These are phyloP conservation scores for Penicillium sp. DNA, from an alignment of 2,329 filamentous ascomycete genomes.

Conservation along the genomic window DNA sequence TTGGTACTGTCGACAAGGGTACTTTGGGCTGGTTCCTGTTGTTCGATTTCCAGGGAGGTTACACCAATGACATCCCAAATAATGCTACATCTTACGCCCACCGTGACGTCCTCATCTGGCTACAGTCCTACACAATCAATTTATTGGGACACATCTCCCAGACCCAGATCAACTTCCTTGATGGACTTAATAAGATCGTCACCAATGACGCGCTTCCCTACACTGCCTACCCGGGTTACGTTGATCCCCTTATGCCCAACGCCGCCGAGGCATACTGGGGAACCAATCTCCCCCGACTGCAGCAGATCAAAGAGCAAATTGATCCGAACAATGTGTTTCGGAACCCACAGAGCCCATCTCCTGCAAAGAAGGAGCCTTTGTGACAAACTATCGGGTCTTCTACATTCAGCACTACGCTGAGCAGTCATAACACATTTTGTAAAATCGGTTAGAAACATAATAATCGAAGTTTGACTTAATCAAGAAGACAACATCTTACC, in stretches of 20 bases:
- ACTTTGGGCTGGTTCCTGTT: not conserved
- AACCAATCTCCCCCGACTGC: not conserved
- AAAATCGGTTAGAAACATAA: no score
- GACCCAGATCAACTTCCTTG: not conserved
- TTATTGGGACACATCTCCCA: conserved; percentile 44
- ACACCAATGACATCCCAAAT: conserved; percentile 54
- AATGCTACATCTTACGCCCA: conserved; percentile 62
- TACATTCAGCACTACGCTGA: not conserved
- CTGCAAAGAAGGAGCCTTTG: not conserved
- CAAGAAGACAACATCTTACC: not conserved
- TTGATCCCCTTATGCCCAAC: not conserved
- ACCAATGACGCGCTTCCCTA: not conserved
- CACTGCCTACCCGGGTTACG: not conserved
- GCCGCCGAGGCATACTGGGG: not conserved
- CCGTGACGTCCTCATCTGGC: conserved; percentile 62
- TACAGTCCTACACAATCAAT: conserved; percentile 60
- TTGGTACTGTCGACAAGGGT: not conserved
- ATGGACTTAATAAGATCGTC: conserved; percentile 18
- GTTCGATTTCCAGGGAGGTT: conserved; percentile 55
- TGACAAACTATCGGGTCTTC: not conserved
- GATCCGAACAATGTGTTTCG: not conserved
- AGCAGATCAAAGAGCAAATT: not conserved
- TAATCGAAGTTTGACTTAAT: not conserved
- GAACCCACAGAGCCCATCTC: not conserved
- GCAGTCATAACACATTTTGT: not conserved